Conservation (phyloP, 345 rosid species). For the Salix viminalis region DNA sequence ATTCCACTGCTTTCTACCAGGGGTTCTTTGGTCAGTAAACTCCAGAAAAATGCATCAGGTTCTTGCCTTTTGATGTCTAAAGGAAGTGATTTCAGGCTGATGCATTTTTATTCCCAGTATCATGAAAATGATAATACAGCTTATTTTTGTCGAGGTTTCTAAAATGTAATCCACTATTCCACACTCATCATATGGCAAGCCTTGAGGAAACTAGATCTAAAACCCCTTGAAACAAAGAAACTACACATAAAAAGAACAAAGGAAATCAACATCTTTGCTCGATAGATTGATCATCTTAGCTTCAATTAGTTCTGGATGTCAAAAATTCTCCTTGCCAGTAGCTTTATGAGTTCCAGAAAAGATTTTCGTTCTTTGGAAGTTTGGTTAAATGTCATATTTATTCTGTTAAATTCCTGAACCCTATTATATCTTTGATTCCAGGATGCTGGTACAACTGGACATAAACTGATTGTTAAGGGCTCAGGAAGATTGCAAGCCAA, state of each 20-base stretch:
- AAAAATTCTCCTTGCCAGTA: background rate
- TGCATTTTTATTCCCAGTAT: background rate
- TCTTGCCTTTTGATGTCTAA: background rate
- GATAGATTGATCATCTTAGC: background rate
- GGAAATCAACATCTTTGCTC: background rate
- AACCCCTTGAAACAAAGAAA: background rate
- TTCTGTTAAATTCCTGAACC: background rate
- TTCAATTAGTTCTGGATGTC: background rate
- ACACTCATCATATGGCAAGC: background rate
- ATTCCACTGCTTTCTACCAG: background rate
- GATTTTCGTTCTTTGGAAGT: background rate
- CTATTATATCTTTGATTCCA: constrained; percentile 15
- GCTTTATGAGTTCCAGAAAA: background rate
- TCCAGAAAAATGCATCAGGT: background rate
- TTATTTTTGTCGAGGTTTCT: background rate
- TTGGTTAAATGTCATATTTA: background rate
- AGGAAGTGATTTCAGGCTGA: no score
- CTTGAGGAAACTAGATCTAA: background rate
- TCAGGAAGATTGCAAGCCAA: constrained; percentile 8
- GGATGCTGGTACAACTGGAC: constrained; percentile 44
- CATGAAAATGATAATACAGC: background rate
- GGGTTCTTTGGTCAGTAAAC: background rate
- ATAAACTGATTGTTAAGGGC: constrained; percentile 28
- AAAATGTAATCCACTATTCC: background rate
- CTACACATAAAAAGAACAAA: background rate